Conservation (phyloP, 768 basidiomycete species). For the Termitomyces sp. region DNA sequence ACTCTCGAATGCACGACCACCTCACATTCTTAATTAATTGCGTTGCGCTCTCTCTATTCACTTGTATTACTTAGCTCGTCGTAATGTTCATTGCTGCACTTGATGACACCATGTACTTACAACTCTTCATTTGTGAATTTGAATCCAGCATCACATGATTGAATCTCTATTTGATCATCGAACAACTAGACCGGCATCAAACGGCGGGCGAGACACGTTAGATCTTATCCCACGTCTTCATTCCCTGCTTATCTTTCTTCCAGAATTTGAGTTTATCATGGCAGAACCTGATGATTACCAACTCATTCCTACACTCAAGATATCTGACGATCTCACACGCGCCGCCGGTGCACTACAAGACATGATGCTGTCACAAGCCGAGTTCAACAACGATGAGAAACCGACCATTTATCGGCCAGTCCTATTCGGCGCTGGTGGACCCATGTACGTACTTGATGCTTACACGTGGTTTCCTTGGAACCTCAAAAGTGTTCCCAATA, state of each 20-base stretch:
- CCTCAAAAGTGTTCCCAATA: neutral
- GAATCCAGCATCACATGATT: conserved; percentile 12
- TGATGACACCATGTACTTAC: conserved; percentile 7
- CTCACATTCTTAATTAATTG: conserved; percentile 16
- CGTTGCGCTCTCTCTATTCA: conserved; percentile 6
- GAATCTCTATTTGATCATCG: neutral
- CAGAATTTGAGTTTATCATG: conserved; percentile 14
- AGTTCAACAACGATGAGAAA: conserved; percentile 21
- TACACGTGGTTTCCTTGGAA: neutral
- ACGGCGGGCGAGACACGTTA: conserved; percentile 11
- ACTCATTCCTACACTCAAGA: conserved; percentile 23
- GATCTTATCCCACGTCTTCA: conserved; percentile 10
- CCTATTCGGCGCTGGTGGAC: conserved; percentile 68
- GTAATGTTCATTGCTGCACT: conserved; percentile 19
- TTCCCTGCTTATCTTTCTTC: conserved; percentile 6
- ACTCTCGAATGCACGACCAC: conserved; percentile 17
- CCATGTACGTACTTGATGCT: conserved; percentile 43
- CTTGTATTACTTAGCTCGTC: conserved; percentile 27
- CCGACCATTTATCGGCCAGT: conserved; percentile 47
- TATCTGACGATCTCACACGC: conserved; percentile 40
- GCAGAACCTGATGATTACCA: conserved; percentile 16
- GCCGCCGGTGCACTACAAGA: conserved; percentile 48
- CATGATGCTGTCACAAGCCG: conserved; percentile 34
- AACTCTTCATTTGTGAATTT: neutral
- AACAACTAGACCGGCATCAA: neutral